phyloP scores from a whole-genome alignment of 345 rosid genomes.

The Hypericum androsaemum region DNA sequence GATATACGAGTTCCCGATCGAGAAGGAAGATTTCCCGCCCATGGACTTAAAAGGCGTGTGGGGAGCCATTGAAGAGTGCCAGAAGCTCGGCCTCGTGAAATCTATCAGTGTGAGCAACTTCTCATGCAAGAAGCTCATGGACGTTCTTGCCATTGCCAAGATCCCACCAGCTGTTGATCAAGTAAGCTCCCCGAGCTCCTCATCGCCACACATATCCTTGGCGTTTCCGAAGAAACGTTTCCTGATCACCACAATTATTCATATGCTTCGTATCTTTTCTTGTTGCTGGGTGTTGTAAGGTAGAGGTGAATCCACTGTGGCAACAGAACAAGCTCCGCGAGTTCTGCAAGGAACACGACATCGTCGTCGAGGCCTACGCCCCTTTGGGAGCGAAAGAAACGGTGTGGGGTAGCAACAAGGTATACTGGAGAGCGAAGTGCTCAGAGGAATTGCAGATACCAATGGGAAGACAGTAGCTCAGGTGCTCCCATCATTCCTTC shows the following conservation, averaged over 20 bases:
- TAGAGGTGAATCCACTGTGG: slow-evolving; percentile 82
- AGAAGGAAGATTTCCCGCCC: slow-evolving; percentile 46
- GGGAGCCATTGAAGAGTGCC: slow-evolving; percentile 72
- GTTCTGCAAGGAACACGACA: slow-evolving; percentile 42
- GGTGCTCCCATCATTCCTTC: slow-evolving; percentile 22
- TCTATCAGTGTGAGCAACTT: slow-evolving; percentile 80
- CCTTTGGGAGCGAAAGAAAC: slow-evolving; percentile 57
- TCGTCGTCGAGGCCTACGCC: slow-evolving; percentile 51
- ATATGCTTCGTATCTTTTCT: background rate
- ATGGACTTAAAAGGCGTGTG: slow-evolving; percentile 61
- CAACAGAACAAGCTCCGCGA: slow-evolving; percentile 60
- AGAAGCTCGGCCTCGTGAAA: slow-evolving; percentile 52
- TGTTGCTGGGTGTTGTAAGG: slow-evolving; percentile 28
- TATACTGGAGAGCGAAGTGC: slow-evolving; percentile 54
- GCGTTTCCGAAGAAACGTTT: background rate
- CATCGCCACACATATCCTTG: too few relatives aligned
- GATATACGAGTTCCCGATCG: slow-evolving; percentile 49
- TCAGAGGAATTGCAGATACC: slow-evolving; percentile 48
- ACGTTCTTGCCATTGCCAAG: slow-evolving; percentile 47
- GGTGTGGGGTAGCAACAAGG: slow-evolving; percentile 53
- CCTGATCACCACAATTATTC: background rate
- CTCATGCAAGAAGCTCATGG: slow-evolving; percentile 55
- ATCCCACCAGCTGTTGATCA: slow-evolving; percentile 75
- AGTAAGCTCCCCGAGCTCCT: slow-evolving; percentile 22
- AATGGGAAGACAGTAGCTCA: slow-evolving; percentile 70